Conservation (phyloP, 805 yeast genomes). For the Schwanniomyces occidentalis region DNA sequence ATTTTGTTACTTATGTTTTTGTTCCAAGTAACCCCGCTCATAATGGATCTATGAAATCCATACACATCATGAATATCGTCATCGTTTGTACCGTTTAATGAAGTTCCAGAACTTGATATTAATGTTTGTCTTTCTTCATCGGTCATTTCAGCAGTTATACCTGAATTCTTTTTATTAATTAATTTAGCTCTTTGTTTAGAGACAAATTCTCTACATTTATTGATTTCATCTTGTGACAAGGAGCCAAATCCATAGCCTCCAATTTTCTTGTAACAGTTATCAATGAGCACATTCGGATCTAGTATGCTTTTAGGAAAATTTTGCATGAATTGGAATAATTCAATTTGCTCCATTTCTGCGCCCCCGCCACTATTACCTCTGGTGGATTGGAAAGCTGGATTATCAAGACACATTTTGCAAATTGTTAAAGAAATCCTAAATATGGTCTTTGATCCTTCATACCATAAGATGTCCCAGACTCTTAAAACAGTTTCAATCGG, state of each 20-base stretch:
- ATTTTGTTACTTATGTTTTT: conserved; percentile 56
- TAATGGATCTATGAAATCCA: conserved; percentile 43
- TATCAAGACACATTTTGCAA: conserved; percentile 63
- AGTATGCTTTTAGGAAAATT: conserved; percentile 70
- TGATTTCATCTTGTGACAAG: conserved; percentile 79
- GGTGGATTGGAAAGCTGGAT: conserved; percentile 52
- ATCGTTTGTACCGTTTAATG: conserved; percentile 13
- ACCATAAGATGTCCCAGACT: conserved; percentile 93
- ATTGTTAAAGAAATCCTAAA: conserved; percentile 82
- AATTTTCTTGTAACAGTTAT: conserved; percentile 71
- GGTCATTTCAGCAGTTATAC: conserved; percentile 35
- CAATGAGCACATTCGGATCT: conserved; percentile 70
- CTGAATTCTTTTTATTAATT: conserved; percentile 24
- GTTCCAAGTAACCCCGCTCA: conserved; percentile 66
- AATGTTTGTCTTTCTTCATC: conserved; percentile 39
- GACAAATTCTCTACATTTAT: conserved; percentile 77
- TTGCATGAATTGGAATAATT: conserved; percentile 80
- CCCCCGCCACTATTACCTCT: conserved; percentile 18
- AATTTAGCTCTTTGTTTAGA: conserved; percentile 54
- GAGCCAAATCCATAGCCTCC: conserved; percentile 67
- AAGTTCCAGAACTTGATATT: conserved; percentile 15
- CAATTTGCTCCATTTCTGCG: conserved; percentile 42
- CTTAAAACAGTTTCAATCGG: conserved; percentile 88
- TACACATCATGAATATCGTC: conserved; percentile 44
- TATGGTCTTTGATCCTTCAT: conserved; percentile 84